phyloP scores from a whole-genome alignment of 306 rosid genomes.

The Fagus crenata region DNA sequence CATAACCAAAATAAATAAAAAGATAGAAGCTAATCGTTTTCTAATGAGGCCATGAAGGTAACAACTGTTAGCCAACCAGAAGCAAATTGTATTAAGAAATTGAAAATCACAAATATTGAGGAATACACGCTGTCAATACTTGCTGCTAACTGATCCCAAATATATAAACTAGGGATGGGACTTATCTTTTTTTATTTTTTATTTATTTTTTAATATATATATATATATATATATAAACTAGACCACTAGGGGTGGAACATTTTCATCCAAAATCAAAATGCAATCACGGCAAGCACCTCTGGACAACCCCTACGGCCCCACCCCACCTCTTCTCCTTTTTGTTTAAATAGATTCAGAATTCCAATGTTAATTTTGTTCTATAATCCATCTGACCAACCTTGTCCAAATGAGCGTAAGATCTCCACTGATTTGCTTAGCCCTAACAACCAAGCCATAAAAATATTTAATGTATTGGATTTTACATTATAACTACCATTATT shows the following conservation, averaged over 20 bases:
- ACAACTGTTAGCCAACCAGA: constrained; percentile 12
- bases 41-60: constrained; percentile 1
- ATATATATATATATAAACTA: no score
- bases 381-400: background rate
- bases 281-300: background rate
- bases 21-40: constrained; percentile 6
- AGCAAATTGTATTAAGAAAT: constrained; percentile 12
- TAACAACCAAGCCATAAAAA: background rate
- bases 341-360: constrained; percentile 4
- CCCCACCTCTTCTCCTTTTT: background rate
- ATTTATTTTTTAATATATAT: no score
- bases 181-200: no score
- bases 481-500: background rate
- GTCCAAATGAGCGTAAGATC: background rate
- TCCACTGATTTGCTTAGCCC: background rate
- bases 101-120: constrained; percentile 4
- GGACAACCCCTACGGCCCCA: background rate
- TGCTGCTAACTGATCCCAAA: constrained; percentile 3
- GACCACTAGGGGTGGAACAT: background rate
- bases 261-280: constrained; percentile 15
- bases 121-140: background rate
- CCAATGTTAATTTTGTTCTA: background rate
- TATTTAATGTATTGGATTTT: constrained; percentile 1
- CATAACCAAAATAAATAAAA: constrained; percentile 18
- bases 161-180: background rate